phyloP scores from a whole-genome alignment of 1,284 basidiomycete species.

The Leccinum solheimii region DNA sequence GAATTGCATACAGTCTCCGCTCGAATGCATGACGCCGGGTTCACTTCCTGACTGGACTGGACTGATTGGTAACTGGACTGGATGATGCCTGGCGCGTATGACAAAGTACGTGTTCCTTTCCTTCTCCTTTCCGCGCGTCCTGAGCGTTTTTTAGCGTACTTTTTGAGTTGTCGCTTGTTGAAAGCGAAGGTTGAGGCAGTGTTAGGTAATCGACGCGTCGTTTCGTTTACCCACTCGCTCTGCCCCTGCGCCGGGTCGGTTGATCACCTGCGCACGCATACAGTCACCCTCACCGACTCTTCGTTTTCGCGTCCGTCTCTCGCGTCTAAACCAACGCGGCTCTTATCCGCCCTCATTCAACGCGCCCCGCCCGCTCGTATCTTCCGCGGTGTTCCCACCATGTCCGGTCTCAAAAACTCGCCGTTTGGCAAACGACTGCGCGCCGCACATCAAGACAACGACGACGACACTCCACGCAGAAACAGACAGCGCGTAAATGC shows the following conservation, averaged over 20 bases:
- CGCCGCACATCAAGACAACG: constrained; percentile 56
- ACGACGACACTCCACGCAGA: constrained; percentile 54
- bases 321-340: constrained; percentile 43
- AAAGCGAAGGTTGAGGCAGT: constrained; percentile 11
- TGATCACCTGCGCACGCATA: constrained; percentile 25
- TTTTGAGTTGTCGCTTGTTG: constrained; percentile 25
- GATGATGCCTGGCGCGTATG: not conserved
- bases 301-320: constrained; percentile 35
- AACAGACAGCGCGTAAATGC: constrained; percentile 55
- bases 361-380: not conserved
- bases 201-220: constrained; percentile 36
- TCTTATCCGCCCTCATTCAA: constrained; percentile 41
- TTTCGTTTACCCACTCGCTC: constrained; percentile 24
- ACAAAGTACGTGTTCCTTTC: not conserved
- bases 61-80: constrained; percentile 17
- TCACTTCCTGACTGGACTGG: constrained; percentile 7
- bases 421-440: constrained; percentile 77
- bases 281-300: constrained; percentile 1
- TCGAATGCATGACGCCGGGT: constrained; percentile 4
- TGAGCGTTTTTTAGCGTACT: not conserved
- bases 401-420: constrained; percentile 78
- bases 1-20: constrained; percentile 17
- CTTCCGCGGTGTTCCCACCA: constrained; percentile 28
- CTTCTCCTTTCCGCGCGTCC: not conserved
- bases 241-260: constrained; percentile 30